Evolutionary conservation across 2,329 filamentous ascomycete genomes (phyloP), one percentile per base, ranked within the genome.

Genomic region (Talaromyces sp.): DNA sequence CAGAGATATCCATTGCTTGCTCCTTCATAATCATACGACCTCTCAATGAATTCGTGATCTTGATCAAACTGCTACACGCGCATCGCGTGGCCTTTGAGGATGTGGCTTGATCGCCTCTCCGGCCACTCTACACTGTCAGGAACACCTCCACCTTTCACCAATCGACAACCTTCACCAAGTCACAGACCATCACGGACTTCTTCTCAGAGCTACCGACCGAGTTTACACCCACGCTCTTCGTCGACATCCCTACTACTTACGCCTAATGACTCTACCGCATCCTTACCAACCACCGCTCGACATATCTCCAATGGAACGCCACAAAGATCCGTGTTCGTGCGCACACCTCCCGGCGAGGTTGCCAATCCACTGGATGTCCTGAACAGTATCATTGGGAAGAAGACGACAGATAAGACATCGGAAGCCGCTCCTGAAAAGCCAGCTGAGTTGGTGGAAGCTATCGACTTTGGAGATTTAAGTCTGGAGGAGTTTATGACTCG

Each of bases 31-130:
- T 17, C 10, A 19, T 31, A n/a, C 17, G 9, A 8, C 17, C 11
- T 28, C n/a, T 35, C 45, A 21, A 48, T 46, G 43, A 46, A 2
- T 46, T 31, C 25, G 4, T 31, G 17, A 31, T 33, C 17, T 46
- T n/a, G 8, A 46, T 28, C 25, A 17, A 46, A 31, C 25, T 21
- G 8, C 43, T 11, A 35, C 22, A 48, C 53, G 45, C 45, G 36
- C 41, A 35, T 50, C 37, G 53, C 53, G 54, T 58, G 43, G 56
- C 11, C 57, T 46, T 50, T 45, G 51, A 74, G 57, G 52, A 96
- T 96, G 90, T 96, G 91, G 91, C 85, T 95, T 70, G 91, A 96
- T 78, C 88, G 91, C 72, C 85, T 96, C 64, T 87, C 88, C 63
- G 85, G 82, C 66, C 86, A 88, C 73, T 82, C 86, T 58, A 85